Conservation (phyloP, 2,329 filamentous ascomycete genomes). For the Clarireedia hainanense region DNA sequence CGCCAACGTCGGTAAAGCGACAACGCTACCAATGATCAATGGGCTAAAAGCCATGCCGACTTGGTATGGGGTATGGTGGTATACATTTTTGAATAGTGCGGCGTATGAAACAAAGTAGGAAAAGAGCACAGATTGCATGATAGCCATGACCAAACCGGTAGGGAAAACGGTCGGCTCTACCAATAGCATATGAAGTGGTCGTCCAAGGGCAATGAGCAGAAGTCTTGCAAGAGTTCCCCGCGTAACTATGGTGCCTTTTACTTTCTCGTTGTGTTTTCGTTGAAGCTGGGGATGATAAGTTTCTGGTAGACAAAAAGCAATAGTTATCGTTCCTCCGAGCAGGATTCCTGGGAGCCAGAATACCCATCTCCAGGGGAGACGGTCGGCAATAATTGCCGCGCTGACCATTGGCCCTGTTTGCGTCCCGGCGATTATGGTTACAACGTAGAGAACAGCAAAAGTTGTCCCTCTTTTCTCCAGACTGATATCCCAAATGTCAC, state of each 20-base stretch:
- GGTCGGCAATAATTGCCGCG: slow-evolving; percentile 2
- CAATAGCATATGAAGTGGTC: slow-evolving; percentile 13
- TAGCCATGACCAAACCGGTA: slow-evolving; percentile 3
- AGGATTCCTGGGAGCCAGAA: slow-evolving; percentile 10
- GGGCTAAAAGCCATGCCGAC: slow-evolving; percentile 10
- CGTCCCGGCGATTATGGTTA: slow-evolving; percentile 6
- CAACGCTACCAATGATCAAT: slow-evolving; percentile 4
- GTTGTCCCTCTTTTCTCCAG: slow-evolving; percentile 9
- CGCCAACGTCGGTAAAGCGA: not conserved
- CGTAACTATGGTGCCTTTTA: not conserved
- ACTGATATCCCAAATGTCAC: slow-evolving; percentile 13
- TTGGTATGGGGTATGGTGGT: slow-evolving; percentile 8
- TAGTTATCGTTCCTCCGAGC: not conserved
- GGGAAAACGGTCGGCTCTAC: slow-evolving; percentile 11
- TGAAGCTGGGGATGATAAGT: slow-evolving; percentile 10
- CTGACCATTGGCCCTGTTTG: slow-evolving; percentile 9
- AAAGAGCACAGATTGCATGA: slow-evolving; percentile 12
- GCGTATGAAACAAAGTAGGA: slow-evolving; percentile 11
- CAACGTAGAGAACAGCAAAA: slow-evolving; percentile 8
- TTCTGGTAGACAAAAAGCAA: slow-evolving; percentile 11
- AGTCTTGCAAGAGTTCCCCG: not conserved
- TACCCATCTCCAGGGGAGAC: slow-evolving; percentile 10
- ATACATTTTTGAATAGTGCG: slow-evolving; percentile 8
- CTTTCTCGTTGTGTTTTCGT: not conserved
- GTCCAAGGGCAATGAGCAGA: slow-evolving; percentile 6